These are phyloP conservation scores for Trichomonas gallinae DNA, from an alignment of 208 protist species.

Conservation along the genomic window DNA sequence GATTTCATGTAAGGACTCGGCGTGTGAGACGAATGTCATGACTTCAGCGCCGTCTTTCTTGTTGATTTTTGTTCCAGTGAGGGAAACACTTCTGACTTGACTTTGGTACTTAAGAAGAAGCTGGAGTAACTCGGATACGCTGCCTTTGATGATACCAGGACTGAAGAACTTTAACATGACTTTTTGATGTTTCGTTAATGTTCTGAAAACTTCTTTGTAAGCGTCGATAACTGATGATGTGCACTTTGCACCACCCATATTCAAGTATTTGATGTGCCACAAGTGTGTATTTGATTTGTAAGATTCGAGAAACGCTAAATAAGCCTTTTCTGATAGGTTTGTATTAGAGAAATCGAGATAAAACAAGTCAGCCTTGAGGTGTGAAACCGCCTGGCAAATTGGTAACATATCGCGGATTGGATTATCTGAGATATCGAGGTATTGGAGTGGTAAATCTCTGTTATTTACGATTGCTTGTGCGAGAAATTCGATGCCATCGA, in stretches of 20 bases:
- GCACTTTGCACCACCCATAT: neutral
- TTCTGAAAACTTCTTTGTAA: neutral
- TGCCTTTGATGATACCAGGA: neutral
- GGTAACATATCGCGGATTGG: neutral
- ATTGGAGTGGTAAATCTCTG: neutral
- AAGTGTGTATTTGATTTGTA: neutral
- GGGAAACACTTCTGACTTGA: neutral
- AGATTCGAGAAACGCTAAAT: neutral
- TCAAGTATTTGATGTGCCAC: neutral
- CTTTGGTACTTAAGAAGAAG: neutral
- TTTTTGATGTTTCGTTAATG: neutral
- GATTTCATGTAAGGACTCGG: neutral
- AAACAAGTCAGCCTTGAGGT: neutral
- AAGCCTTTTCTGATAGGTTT: neutral
- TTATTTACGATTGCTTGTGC: neutral
- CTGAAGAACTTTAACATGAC: neutral
- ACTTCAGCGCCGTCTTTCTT: neutral
- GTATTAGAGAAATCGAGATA: neutral
- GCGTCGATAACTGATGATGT: neutral
- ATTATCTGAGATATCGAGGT: neutral
- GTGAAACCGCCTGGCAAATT: neutral
- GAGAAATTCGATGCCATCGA: neutral
- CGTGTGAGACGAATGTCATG: neutral
- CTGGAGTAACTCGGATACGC: neutral
- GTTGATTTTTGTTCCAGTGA: neutral